These are phyloP conservation scores for Entomortierella chlamydospora DNA, from an alignment of 192 early-diverging fungal species.

Conservation along the genomic window DNA sequence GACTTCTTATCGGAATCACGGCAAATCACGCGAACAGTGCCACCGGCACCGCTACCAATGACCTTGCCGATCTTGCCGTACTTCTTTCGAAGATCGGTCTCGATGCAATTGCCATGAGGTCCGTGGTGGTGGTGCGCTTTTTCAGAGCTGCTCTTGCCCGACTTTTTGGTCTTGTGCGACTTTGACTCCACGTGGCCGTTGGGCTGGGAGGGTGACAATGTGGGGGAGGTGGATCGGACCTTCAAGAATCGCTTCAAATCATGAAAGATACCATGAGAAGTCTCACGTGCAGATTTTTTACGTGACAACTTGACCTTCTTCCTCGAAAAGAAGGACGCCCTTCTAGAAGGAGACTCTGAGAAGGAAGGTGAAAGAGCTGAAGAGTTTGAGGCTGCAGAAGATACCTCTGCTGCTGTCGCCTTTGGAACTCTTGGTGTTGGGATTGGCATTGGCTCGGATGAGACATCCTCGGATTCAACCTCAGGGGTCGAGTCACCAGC, in stretches of 20 bases:
- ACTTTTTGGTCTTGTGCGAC: conserved; percentile 16
- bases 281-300: conserved; percentile 24
- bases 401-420: not conserved
- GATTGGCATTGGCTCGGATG: conserved; percentile 10
- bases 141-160: not conserved
- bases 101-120: conserved; percentile 24
- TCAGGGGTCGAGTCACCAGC: not conserved
- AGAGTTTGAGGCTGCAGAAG: not conserved
- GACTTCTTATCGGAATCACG: conserved; percentile 66
- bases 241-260: conserved; percentile 42
- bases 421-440: conserved; percentile 3
- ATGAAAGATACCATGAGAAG: conserved; percentile 41
- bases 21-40: conserved; percentile 74
- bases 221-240: conserved; percentile 10
- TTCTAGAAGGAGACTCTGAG: not conserved
- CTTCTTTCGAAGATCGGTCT: conserved; percentile 53
- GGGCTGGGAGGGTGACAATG: conserved; percentile 8
- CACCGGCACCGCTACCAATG: conserved; percentile 76
- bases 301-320: conserved; percentile 16
- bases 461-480: not conserved
- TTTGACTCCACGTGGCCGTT: not conserved
- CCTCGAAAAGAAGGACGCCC: conserved; percentile 14
- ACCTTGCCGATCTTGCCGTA: conserved; percentile 70
- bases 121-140: not conserved
- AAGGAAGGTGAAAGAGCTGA: not conserved